Base-by-base conservation (phyloP, 2,329 filamentous ascomycete species). In the Camillea tinctor region DNA sequence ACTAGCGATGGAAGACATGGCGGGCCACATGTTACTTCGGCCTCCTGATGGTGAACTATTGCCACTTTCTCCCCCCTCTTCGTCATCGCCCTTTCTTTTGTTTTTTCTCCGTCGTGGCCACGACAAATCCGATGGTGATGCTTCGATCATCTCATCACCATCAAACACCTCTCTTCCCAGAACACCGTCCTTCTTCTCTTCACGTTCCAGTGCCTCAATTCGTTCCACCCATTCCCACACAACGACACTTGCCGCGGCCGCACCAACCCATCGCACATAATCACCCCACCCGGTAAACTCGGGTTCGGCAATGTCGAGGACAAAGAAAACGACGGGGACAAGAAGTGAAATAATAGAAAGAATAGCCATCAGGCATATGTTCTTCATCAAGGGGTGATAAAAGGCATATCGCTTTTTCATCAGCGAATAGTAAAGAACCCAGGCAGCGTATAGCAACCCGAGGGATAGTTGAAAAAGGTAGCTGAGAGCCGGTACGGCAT, bases 151-250 rank as follows among this genome's bases (percentile, higher is more conserved):
- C 72, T 97, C 93, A 69, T 97, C 93, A 3, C 93, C 93, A 67
- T 97, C 93, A 70, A 96, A 97, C 0, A 97, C 88, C 71, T 97
- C 93, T 64, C 93, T 83, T 3, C 93, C 93, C 1, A 97, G 78
- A 58, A 97, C 96, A 0, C 93, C 93, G 68, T 96, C 93, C 75
- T 96, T 96, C 76, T 93, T 92, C 73, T 97, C 93, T 74, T 97
- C 93, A 66, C 93, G 86, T 77, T 97, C 93, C 62, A 97, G 76
- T 0, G 93, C 92, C 74, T 97, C 93, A 54, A 97, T 97, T 23
- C 93, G 85, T 75, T 97, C 93, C 2, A 97, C 93, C 93, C 93
- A 97, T 75, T 97, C 93, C 93, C 93, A 97, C 1, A 97, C 93
- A 21, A 97, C 91, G n/a, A 97, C 93, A 76, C 92, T 96, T 24